A percentile compares a stretch with the other conserved stretches of the same genome.
Evolutionary conservation across 495 filamentous ascomycete genomes (phyloP).

Genomic region (Niebla homalea): DNA sequence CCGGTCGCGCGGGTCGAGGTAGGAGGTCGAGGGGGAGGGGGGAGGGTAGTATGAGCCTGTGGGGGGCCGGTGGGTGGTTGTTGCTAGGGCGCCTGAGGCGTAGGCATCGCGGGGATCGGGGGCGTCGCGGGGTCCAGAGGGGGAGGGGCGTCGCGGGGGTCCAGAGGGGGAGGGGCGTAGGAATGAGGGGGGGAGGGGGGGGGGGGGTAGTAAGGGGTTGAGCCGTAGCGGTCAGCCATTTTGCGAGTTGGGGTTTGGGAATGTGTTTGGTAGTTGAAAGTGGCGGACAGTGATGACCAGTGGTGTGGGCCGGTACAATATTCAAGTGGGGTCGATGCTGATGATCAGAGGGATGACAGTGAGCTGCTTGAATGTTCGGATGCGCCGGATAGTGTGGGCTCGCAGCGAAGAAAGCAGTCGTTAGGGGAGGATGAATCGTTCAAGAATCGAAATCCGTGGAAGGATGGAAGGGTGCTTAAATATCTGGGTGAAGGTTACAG

Average conservation of each 20-base stretch:
- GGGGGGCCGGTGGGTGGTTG: not conserved
- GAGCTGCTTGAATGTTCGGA: no score
- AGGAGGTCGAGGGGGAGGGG: not conserved
- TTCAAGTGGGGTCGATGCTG: no score
- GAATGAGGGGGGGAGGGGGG: not conserved
- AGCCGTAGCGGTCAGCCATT: slow-evolving; percentile 7
- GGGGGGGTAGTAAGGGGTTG: slow-evolving; percentile 6
- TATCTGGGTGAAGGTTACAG: no score
- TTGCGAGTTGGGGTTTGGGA: not conserved
- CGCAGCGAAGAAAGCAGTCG: no score
- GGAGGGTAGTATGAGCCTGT: slow-evolving; percentile 10
- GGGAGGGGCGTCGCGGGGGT: slow-evolving; percentile 5
- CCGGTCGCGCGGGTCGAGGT: not conserved
- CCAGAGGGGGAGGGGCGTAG: slow-evolving; percentile 4
- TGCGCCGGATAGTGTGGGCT: no score
- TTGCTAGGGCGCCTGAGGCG: slow-evolving; percentile 8
- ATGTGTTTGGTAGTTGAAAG: not conserved
- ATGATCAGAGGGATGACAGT: no score
- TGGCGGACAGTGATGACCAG: not conserved
- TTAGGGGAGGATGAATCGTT: no score
- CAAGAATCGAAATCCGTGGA: no score
- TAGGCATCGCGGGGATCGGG: not conserved
- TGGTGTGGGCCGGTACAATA: no score
- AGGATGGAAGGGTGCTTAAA: no score
- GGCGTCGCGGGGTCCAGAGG: no score